Evolutionary conservation across 805 yeast species (phyloP).

Genomic region (Spathaspora girioi): DNA sequence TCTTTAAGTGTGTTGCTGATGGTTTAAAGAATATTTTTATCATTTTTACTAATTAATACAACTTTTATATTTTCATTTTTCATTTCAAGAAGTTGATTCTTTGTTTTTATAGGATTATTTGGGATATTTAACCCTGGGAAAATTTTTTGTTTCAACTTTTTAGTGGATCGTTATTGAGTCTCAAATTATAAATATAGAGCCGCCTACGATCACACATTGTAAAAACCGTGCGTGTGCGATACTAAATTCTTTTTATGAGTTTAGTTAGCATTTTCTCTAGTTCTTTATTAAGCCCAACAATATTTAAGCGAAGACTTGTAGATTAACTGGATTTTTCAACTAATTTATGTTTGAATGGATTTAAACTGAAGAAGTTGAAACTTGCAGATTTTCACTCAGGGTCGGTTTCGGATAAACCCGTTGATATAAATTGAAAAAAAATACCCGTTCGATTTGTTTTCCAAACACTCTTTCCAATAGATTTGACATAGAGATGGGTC

Average conservation of each 20-base stretch:
- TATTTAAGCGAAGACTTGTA: not conserved
- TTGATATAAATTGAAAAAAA: not conserved
- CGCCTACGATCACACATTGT: slow-evolving; percentile 41
- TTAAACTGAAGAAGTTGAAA: not conserved
- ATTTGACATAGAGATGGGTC: not conserved
- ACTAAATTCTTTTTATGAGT: not conserved
- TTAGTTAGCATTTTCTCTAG: too few species aligned
- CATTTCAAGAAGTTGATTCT: not conserved
- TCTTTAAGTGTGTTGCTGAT: slow-evolving; percentile 14
- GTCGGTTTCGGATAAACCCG: not conserved
- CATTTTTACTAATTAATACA: not conserved
- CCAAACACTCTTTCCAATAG: not conserved
- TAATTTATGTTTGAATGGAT: not conserved
- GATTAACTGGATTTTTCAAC: not conserved
- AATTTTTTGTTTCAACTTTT: not conserved
- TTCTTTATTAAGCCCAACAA: not conserved
- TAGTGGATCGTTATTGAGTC: slow-evolving; percentile 10
- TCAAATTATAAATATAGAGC: slow-evolving; percentile 35
- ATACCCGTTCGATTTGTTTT: not conserved
- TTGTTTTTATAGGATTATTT: not conserved
- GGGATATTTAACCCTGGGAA: not conserved
- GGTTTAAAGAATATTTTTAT: too few species aligned
- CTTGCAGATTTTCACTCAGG: not conserved
- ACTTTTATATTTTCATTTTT: not conserved
- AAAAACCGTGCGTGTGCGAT: slow-evolving; percentile 5